phyloP scores from a whole-genome alignment of 1,139 yeast species.

The Sugiyamaella castrensis region DNA sequence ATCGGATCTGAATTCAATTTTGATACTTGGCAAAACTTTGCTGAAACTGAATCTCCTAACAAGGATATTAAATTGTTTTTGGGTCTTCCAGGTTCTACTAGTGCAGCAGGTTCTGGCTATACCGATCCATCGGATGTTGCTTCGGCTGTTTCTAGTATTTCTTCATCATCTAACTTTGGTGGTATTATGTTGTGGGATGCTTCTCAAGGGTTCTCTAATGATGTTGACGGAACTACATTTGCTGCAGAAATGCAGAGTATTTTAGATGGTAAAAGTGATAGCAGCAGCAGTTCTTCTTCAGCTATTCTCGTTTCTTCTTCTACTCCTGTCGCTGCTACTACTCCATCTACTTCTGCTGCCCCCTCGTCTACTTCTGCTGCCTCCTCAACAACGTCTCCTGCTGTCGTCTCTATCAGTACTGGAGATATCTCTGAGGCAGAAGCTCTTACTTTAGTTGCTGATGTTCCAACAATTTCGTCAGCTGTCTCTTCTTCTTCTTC shows the following conservation, averaged over 20 bases:
- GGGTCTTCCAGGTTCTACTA: conserved; percentile 69
- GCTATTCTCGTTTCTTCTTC: conserved; percentile 7
- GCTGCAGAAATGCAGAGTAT: conserved; percentile 45
- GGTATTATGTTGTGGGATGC: conserved; percentile 95
- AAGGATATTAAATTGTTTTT: conserved; percentile 56
- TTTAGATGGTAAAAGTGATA: conserved; percentile 27
- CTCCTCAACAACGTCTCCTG: conserved; percentile 8
- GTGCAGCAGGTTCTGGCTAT: conserved; percentile 72
- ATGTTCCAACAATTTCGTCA: neutral
- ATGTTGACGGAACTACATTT: conserved; percentile 44
- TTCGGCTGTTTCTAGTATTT: conserved; percentile 36
- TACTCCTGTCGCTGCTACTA: conserved; percentile 16
- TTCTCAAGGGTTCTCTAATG: conserved; percentile 65
- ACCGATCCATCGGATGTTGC: conserved; percentile 24
- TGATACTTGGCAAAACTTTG: conserved; percentile 78
- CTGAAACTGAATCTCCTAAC: conserved; percentile 56
- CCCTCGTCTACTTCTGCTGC: conserved; percentile 11
- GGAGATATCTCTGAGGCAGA: conserved; percentile 3
- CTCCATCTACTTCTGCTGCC: conserved; percentile 15
- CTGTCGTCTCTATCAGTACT: conserved; percentile 8
- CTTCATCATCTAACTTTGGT: conserved; percentile 56
- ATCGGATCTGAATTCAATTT: conserved; percentile 61
- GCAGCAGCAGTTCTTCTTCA: conserved; percentile 12
- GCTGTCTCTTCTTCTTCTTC: neutral
- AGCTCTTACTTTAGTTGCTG: conserved; percentile 6